These are phyloP conservation scores for Orbilia blumenaviensis DNA, from an alignment of 2,329 filamentous ascomycete species.

Conservation along the genomic window DNA sequence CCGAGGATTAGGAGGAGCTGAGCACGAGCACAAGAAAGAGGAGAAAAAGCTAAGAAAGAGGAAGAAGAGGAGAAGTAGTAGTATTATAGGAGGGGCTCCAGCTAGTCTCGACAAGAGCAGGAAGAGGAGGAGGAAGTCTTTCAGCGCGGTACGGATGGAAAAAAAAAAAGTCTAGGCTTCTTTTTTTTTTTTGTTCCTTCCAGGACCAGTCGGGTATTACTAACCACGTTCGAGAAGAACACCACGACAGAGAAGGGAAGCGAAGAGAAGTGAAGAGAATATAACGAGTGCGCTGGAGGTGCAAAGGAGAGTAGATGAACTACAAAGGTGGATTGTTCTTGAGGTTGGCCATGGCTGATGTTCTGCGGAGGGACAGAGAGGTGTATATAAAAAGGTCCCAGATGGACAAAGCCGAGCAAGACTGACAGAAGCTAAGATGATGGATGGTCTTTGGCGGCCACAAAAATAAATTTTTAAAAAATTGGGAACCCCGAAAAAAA, in stretches of 20 bases:
- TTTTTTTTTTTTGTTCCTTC: slow-evolving; percentile 30
- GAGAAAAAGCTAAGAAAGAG: neutral
- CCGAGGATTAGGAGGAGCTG: neutral
- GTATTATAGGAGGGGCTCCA: slow-evolving; percentile 15
- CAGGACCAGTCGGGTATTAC: slow-evolving; percentile 29
- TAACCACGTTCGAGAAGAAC: slow-evolving; percentile 14
- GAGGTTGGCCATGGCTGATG: slow-evolving; percentile 43
- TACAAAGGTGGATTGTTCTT: slow-evolving; percentile 33
- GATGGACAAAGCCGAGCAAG: too few relatives aligned
- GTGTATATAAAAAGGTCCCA: slow-evolving; percentile 23
- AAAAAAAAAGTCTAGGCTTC: slow-evolving; percentile 46
- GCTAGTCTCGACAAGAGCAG: slow-evolving; percentile 11
- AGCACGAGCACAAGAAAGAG: neutral
- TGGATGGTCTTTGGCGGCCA: neutral
- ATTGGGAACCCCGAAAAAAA: neutral
- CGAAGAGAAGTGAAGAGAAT: slow-evolving; percentile 11
- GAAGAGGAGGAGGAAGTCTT: neutral
- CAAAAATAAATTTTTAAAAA: slow-evolving; percentile 7
- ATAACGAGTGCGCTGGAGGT: slow-evolving; percentile 25
- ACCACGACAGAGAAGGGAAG: neutral
- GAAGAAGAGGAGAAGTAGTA: neutral
- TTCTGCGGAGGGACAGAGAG: neutral
- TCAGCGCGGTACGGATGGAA: slow-evolving; percentile 34
- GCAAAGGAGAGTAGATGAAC: slow-evolving; percentile 5
- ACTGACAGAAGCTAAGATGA: neutral